Base-by-base conservation (phyloP, 2,329 filamentous ascomycete species). In the Coccinonectria pachysandricola region DNA sequence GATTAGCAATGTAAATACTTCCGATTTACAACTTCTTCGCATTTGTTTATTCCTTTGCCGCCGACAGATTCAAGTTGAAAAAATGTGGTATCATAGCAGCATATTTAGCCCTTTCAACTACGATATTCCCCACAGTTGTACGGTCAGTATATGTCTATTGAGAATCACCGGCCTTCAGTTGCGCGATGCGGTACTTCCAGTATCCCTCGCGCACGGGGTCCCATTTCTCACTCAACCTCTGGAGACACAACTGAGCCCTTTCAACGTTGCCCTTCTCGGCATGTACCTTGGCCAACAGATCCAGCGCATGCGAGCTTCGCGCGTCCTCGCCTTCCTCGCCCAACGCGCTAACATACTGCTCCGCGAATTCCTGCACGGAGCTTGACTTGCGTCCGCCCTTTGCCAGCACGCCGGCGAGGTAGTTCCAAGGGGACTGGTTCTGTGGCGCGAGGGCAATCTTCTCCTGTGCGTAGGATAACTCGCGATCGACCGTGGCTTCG, bases 381-480 rank as follows among this genome's bases (percentile, higher is more conserved):
- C 39, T 51, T 15, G 75, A 45, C 24, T 54, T 45, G 15, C 76
- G 52, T 0, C 66, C 75, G 1, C 73, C 75, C 46, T 84, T 81
- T 32, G 67, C 65, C 33, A 92, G 53, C 23, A 85, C 75, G 3
- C 83, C 91, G 16, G 76, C 65, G 9, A 95, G 62, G 55, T 95
- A 98, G 54, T 86, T 91, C 91, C 91, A 98, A 2, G 86, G 72
- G 41, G 82, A 88, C 53, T 86, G 82, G 54, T 96, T 98, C 65
- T 96, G 87, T 23, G 91, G 91, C 20, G 87, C 86, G 36, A 80
- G 62, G 17, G 62, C 55, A 35, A 93, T 84, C 49, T 81, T 82
- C 24, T 68, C 63, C 58, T 84, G 68, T 6, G 81, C 75, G 49
- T 79, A 92, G 35, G 64, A 60, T 19, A 93, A 55, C 60, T 98